Evolutionary conservation across 345 rosid species (phyloP).

Genomic region (Hibiscus syriacus): DNA sequence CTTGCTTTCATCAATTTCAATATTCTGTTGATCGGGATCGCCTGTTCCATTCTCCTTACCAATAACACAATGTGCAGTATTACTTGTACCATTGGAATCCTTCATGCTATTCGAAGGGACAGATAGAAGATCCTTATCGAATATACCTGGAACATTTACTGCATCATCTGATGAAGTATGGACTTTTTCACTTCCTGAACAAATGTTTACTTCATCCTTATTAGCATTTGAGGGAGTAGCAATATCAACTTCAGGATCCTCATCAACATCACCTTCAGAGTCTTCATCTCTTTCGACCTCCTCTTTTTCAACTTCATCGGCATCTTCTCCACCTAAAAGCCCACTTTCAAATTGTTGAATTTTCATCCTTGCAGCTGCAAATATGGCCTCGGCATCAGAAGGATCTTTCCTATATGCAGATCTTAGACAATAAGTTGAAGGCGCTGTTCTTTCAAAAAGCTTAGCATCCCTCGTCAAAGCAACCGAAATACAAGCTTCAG

Average conservation of each 20-base stretch:
- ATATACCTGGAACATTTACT: conserved; percentile 26
- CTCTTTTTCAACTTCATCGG: conserved; percentile 53
- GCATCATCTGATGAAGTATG: conserved; percentile 23
- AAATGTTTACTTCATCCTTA: conserved; percentile 32
- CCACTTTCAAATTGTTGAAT: conserved; percentile 92
- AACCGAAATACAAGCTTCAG: conserved; percentile 99
- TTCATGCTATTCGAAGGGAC: conserved; percentile 31
- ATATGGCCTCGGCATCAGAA: conserved; percentile 84
- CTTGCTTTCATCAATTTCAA: conserved; percentile 72
- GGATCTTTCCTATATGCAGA: conserved; percentile 93
- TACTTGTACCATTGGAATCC: conserved; percentile 26
- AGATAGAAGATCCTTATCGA: conserved; percentile 33
- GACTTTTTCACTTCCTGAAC: conserved; percentile 42
- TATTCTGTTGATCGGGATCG: conserved; percentile 37
- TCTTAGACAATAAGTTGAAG: conserved; percentile 94
- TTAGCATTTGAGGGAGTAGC: conserved; percentile 38
- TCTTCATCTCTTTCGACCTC: conserved; percentile 90
- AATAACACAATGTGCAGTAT: conserved; percentile 25
- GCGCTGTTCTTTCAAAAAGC: conserved; percentile 99
- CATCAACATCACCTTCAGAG: conserved; percentile 79
- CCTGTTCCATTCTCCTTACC: conserved; percentile 27
- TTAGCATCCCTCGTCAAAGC: conserved; percentile 99
- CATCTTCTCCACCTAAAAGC: conserved; percentile 60
- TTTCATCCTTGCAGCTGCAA: conserved; percentile 83
- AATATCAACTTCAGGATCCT: conserved; percentile 91